Evolutionary conservation across 805 yeast species (phyloP).

Genomic region (Candida pini): DNA sequence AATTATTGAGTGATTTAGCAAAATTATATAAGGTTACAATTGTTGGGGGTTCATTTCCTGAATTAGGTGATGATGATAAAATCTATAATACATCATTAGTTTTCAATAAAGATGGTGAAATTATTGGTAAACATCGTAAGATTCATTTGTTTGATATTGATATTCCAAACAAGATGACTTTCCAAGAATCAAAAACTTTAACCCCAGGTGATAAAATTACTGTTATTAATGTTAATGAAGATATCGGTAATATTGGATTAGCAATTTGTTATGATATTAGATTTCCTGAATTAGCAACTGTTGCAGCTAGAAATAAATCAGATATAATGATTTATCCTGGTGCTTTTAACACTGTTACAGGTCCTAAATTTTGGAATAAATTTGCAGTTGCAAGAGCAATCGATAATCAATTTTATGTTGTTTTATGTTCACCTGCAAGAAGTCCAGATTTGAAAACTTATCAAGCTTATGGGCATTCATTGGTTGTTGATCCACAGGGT

Average conservation of each 20-base stretch:
- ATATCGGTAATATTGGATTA: slow-evolving; percentile 67
- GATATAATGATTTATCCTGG: slow-evolving; percentile 80
- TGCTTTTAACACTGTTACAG: slow-evolving; percentile 80
- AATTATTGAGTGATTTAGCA: slow-evolving; percentile 63
- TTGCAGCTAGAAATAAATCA: slow-evolving; percentile 62
- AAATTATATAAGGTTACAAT: slow-evolving; percentile 53
- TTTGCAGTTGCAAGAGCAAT: slow-evolving; percentile 70
- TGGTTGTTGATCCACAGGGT: slow-evolving; percentile 61
- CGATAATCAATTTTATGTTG: slow-evolving; percentile 66
- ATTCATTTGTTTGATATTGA: slow-evolving; percentile 90
- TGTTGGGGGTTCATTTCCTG: slow-evolving; percentile 94
- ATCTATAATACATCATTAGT: slow-evolving; percentile 70
- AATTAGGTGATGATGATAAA: slow-evolving; percentile 52
- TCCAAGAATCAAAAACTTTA: slow-evolving; percentile 72
- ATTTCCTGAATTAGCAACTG: slow-evolving; percentile 71
- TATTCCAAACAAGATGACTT: slow-evolving; percentile 85
- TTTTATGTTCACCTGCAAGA: slow-evolving; percentile 87
- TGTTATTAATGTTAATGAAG: slow-evolving; percentile 59
- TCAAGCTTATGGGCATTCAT: slow-evolving; percentile 63
- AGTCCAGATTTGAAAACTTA: slow-evolving; percentile 49
- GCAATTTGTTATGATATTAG: slow-evolving; percentile 84
- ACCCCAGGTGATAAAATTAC: slow-evolving; percentile 82
- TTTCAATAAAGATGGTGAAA: slow-evolving; percentile 63
- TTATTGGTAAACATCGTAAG: slow-evolving; percentile 86
- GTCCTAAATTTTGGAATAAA: slow-evolving; percentile 79